Conservation (phyloP, 2,329 filamentous ascomycete species). For the Neocucurbitaria cava region DNA sequence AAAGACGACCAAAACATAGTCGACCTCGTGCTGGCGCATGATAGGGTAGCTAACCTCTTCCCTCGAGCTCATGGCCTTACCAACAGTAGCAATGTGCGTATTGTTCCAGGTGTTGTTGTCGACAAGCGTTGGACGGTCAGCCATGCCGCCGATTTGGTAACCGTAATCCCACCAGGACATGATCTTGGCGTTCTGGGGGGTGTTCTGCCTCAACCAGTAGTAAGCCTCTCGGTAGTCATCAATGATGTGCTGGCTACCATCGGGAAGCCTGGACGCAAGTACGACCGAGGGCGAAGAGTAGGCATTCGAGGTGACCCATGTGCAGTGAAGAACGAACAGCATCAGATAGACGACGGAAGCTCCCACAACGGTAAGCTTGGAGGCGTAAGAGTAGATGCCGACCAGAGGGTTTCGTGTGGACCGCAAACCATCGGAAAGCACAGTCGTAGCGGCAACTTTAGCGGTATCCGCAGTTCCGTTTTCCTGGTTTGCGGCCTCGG, state of each 20-base stretch:
- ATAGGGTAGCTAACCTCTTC: conserved; percentile 99
- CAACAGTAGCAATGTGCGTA: conserved; percentile 98
- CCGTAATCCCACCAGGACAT: conserved; percentile 99
- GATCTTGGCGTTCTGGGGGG: conserved; percentile 90
- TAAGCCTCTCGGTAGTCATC: conserved; percentile 99
- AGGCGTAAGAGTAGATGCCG: conserved; percentile 81
- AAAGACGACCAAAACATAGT: conserved; percentile 98
- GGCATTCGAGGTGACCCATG: conserved; percentile 98
- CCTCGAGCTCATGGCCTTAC: conserved; percentile 96
- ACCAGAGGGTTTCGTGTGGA: conserved; percentile 76
- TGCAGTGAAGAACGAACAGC: conserved; percentile 96
- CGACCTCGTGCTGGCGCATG: conserved; percentile 97
- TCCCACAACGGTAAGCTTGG: conserved; percentile 78
- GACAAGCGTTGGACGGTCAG: conserved; percentile 92
- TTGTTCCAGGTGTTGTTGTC: conserved; percentile 99
- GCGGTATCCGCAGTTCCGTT: conserved; percentile 38
- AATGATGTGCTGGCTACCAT: conserved; percentile 97
- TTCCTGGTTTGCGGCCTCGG: conserved; percentile 61
- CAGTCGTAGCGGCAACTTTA: conserved; percentile 58
- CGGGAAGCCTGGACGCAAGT: conserved; percentile 86
- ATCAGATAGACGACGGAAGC: conserved; percentile 81
- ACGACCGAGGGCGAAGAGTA: conserved; percentile 99
- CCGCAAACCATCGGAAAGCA: conserved; percentile 65
- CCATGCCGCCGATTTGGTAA: conserved; percentile 99
- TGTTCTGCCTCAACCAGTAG: conserved; percentile 99